Evolutionary conservation across 2,329 filamentous ascomycete species (phyloP).

Genomic region (Beauveria caledonica): DNA sequence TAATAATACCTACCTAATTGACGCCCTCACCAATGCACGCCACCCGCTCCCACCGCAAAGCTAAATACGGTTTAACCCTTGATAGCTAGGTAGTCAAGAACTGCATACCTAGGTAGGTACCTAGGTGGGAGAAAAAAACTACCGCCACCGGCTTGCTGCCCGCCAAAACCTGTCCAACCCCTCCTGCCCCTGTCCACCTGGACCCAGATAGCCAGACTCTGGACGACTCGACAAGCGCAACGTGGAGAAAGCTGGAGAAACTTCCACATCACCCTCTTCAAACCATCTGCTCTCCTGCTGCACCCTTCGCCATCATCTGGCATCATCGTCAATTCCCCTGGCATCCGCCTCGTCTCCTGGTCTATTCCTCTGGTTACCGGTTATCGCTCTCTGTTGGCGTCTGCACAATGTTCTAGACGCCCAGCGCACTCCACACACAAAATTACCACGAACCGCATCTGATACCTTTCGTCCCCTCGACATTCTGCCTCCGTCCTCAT

Average conservation of each 20-base stretch:
- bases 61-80: too few species aligned
- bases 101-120: too few species aligned
- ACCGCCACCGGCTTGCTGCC: not conserved
- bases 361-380: slow-evolving; percentile 32
- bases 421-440: slow-evolving; percentile 16
- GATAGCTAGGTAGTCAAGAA: too few species aligned
- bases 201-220: not conserved
- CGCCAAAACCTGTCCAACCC: slow-evolving; percentile 10
- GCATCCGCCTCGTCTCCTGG: slow-evolving; percentile 30
- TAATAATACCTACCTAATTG: too few species aligned
- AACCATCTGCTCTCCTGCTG: slow-evolving; percentile 18
- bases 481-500: not conserved
- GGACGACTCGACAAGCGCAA: slow-evolving; percentile 16
- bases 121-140: not conserved
- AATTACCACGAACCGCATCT: slow-evolving; percentile 2
- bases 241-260: slow-evolving; percentile 28
- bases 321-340: slow-evolving; percentile 18
- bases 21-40: too few species aligned
- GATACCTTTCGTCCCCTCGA: not conserved
- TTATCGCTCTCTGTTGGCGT: slow-evolving; percentile 26
- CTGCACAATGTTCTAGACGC: slow-evolving; percentile 32
- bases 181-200: slow-evolving; percentile 12
- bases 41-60: too few species aligned
- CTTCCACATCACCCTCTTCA: slow-evolving; percentile 35
- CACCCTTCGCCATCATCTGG: slow-evolving; percentile 18